Evolutionary conservation across 2,329 filamentous ascomycete species (phyloP), one percentile per base, ranked within the genome.

Genomic region (Aspergillus sp.): DNA sequence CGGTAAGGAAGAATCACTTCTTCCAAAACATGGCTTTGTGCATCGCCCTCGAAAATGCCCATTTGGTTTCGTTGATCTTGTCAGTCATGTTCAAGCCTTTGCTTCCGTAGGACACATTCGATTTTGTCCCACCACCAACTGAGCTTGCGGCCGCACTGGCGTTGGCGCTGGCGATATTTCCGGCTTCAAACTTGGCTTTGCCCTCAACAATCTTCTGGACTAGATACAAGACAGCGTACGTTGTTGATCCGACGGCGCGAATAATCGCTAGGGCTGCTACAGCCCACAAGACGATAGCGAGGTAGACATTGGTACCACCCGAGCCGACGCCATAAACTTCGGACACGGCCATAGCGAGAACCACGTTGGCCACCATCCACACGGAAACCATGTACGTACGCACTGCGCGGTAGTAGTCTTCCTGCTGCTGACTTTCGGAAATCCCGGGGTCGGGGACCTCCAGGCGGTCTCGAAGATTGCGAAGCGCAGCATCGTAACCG

Each of bases 321-420:
- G 86, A 79, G 48, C 82, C 84, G 59, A 83, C 81, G 46, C 85
- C 85, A 76, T 97, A 99, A 3, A 90, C 86, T 77, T 99, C 95
- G 5, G 85, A 89, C 13, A 98, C 88, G 2, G 89, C 86, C 95
- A 99, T 99, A 71, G 91, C 93, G 39, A 99, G 86, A 59, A 96
- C 86, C 3, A 89, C 91, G 73, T 99, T 99, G 67, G 87, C 86
- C 37, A 96, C 83, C 84, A 99, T 91, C 95, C 95, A 99, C 47
- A 88, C 83, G 44, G 96, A 87, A 12, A 99, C 95, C 88, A 99
- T 96, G 86, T 99, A 99, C 0, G 95, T 99, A 54, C 95, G 87
- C 52, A 99, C 95, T 41, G 89, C 91, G 74, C 93, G 91, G 83
- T 99, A 99, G 83, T 99, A 99, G 77, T 99, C 95, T 75, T 99